These are phyloP conservation scores for Zangia roseola DNA, from an alignment of 768 basidiomycete genomes.

Conservation along the genomic window DNA sequence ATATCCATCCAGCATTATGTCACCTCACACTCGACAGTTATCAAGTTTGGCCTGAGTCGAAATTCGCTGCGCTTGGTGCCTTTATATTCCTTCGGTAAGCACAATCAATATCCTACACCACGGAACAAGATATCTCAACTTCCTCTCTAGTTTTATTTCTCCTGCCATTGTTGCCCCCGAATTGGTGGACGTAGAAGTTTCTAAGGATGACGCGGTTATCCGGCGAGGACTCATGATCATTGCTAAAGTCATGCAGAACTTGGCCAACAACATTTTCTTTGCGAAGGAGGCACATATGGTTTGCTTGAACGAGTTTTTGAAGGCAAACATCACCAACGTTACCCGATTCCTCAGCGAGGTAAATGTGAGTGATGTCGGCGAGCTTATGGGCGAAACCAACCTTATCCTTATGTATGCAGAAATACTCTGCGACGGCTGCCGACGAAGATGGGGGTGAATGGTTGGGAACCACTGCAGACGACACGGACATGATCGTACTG, in stretches of 20 bases:
- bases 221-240: slow-evolving; percentile 83
- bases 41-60: slow-evolving; percentile 74
- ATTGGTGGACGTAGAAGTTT: slow-evolving; percentile 77
- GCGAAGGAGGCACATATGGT: slow-evolving; percentile 90
- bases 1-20: slow-evolving; percentile 2
- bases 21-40: slow-evolving; percentile 38
- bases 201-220: slow-evolving; percentile 56
- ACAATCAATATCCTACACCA: not conserved
- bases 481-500: slow-evolving; percentile 79
- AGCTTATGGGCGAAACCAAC: not conserved
- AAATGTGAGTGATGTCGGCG: slow-evolving; percentile 44
- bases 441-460: slow-evolving; percentile 71
- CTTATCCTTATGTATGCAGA: slow-evolving; percentile 28
- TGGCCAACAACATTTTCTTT: slow-evolving; percentile 93
- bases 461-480: slow-evolving; percentile 74
- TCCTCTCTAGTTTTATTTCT: slow-evolving; percentile 71
- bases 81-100: slow-evolving; percentile 85
- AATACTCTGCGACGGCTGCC: slow-evolving; percentile 40
- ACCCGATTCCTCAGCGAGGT: slow-evolving; percentile 77
- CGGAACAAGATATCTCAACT: not conserved
- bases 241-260: slow-evolving; percentile 89
- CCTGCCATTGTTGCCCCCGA: slow-evolving; percentile 89
- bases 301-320: slow-evolving; percentile 71
- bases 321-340: slow-evolving; percentile 66
- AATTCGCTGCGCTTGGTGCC: slow-evolving; percentile 80